Percentiles rank a stretch among this genome's conserved stretches.
These are phyloP conservation scores for Ormosia emarginata DNA, from an alignment of 306 rosid species.

Conservation along the genomic window DNA sequence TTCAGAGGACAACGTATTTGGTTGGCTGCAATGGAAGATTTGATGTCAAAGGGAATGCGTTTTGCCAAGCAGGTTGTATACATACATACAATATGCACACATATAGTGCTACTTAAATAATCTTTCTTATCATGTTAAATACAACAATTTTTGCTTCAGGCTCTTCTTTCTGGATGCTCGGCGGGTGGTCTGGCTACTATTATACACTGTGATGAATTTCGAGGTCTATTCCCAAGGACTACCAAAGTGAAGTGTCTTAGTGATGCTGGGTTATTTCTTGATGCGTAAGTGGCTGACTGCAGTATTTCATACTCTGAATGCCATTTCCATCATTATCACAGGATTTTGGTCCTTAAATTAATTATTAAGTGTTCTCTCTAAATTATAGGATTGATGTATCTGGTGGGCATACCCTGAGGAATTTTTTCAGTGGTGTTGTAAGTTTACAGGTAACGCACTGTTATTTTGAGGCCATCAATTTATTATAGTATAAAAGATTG, in stretches of 20 bases:
- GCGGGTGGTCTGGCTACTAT: constrained; percentile 88
- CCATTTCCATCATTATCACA: constrained; percentile 1
- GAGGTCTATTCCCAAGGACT: constrained; percentile 51
- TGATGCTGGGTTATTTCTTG: constrained; percentile 93
- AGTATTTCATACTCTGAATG: background rate
- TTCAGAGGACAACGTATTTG: constrained; percentile 92
- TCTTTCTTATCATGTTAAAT: constrained; percentile 8
- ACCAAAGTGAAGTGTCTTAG: constrained; percentile 88
- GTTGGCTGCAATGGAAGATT: constrained; percentile 80
- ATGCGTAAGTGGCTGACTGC: constrained; percentile 48
- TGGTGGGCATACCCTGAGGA: constrained; percentile 59
- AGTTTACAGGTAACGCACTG: constrained; percentile 55
- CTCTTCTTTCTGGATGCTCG: constrained; percentile 97
- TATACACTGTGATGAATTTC: constrained; percentile 79
- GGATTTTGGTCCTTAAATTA: constrained; percentile 9
- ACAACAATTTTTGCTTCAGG: constrained; percentile 43
- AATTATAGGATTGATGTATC: constrained; percentile 62
- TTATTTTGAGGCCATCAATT: background rate
- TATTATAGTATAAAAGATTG: background rate
- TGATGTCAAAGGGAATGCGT: constrained; percentile 86
- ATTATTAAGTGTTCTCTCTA: constrained; percentile 5
- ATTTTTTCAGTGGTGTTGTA: constrained; percentile 62
- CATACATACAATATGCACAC: background rate
- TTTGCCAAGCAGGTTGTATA: constrained; percentile 64
- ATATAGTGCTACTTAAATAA: background rate